phyloP scores from a whole-genome alignment of 23 red algal species.

The Gracilaria vermiculophylla region DNA sequence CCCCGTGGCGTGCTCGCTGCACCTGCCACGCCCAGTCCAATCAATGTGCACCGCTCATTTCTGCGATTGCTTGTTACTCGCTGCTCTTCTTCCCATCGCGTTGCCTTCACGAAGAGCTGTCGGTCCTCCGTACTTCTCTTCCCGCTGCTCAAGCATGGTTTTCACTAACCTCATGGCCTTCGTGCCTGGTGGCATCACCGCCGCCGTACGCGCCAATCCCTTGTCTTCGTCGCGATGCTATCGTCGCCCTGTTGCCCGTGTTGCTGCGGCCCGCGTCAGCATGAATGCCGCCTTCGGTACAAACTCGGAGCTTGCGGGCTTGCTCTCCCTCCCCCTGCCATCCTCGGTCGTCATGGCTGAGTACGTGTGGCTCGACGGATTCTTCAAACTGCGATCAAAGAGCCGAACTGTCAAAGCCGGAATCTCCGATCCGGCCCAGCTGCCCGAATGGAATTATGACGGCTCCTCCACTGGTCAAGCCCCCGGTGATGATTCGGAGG shows the following conservation, averaged over 20 bases:
- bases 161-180: background rate
- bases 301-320: background rate
- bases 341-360: slow-evolving; percentile 61
- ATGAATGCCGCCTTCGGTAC: slow-evolving; percentile 8
- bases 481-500: slow-evolving; percentile 91
- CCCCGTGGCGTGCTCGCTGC: background rate
- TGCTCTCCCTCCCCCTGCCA: slow-evolving; percentile 14
- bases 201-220: background rate
- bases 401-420: slow-evolving; percentile 32
- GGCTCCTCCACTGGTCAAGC: slow-evolving; percentile 91
- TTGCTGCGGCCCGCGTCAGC: background rate
- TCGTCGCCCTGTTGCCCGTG: background rate
- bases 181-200: background rate
- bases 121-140: background rate
- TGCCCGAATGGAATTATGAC: slow-evolving; percentile 98
- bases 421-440: slow-evolving; percentile 18
- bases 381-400: slow-evolving; percentile 70
- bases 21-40: no score
- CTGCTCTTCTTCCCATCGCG: background rate
- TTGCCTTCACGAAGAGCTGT: no score
- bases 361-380: slow-evolving; percentile 92
- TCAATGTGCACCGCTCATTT: no score
- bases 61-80: no score
- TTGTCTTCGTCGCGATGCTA: background rate
- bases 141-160: background rate